Evolutionary conservation across 306 rosid species (phyloP).

Genomic region (Cicer yamashitae): DNA sequence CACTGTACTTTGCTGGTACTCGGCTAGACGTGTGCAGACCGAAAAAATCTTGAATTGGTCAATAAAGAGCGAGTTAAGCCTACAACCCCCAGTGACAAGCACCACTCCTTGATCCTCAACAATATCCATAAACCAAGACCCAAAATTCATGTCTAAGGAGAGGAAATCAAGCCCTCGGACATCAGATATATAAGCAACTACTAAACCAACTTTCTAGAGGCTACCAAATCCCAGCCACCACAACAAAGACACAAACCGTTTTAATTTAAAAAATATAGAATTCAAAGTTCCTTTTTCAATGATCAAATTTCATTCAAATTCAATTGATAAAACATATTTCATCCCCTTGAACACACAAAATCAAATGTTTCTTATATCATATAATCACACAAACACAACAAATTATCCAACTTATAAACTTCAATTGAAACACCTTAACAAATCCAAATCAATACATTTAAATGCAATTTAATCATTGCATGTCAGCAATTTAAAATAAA

Average conservation of each 20-base stretch:
- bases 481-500: not conserved
- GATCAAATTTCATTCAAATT: not conserved
- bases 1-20: not conserved
- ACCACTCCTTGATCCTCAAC: not conserved
- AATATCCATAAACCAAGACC: not conserved
- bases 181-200: not conserved
- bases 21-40: not conserved
- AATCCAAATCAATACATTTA: not conserved
- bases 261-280: not conserved
- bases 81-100: not conserved
- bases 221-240: not conserved
- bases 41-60: not conserved
- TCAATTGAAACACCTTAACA: not conserved
- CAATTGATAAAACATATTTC: not conserved
- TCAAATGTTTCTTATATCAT: constrained; percentile 4
- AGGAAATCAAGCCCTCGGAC: not conserved
- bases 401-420: not conserved
- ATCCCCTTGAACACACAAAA: not conserved
- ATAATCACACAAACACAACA: not conserved
- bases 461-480: not conserved
- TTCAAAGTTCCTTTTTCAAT: not conserved
- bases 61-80: not conserved
- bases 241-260: not conserved
- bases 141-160: not conserved
- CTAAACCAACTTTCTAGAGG: not conserved